phyloP scores from a whole-genome alignment of 2,329 filamentous ascomycete genomes.

The Alternaria arbusti region DNA sequence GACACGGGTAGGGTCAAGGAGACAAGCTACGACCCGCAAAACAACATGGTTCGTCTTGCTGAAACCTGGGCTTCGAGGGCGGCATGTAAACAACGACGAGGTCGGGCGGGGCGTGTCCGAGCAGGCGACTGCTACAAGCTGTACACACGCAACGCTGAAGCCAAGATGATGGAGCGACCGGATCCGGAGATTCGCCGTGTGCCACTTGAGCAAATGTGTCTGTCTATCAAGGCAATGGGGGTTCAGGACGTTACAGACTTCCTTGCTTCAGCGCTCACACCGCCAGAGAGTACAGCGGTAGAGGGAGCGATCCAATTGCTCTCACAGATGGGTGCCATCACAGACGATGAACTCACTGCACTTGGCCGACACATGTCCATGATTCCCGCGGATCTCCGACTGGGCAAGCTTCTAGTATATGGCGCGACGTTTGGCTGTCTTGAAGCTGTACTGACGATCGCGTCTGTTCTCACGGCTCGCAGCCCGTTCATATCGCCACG shows the following conservation, averaged over 20 bases:
- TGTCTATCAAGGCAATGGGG: slow-evolving; percentile 95
- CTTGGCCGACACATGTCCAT: slow-evolving; percentile 92
- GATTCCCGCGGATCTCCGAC: slow-evolving; percentile 91
- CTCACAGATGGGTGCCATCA: slow-evolving; percentile 84
- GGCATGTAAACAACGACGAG: slow-evolving; percentile 91
- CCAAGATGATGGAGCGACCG: slow-evolving; percentile 83
- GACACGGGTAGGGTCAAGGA: slow-evolving; percentile 96
- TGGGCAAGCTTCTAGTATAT: slow-evolving; percentile 94
- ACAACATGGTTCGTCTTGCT: slow-evolving; percentile 91
- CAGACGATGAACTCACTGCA: slow-evolving; percentile 84
- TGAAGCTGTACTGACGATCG: slow-evolving; percentile 85
- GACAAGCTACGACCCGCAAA: slow-evolving; percentile 88
- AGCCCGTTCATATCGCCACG: slow-evolving; percentile 86
- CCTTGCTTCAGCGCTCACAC: slow-evolving; percentile 84
- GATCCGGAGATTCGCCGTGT: slow-evolving; percentile 94
- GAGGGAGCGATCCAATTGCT: slow-evolving; percentile 83
- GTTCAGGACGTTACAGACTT: slow-evolving; percentile 82
- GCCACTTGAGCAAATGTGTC: slow-evolving; percentile 89
- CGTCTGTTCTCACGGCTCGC: slow-evolving; percentile 87
- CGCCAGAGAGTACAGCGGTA: slow-evolving; percentile 83
- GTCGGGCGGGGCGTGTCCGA: slow-evolving; percentile 90
- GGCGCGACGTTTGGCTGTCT: slow-evolving; percentile 93
- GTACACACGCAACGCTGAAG: slow-evolving; percentile 84
- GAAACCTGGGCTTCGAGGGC: slow-evolving; percentile 95
- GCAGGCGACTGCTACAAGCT: slow-evolving; percentile 94